These are phyloP conservation scores for Wilcoxina mikolae DNA, from an alignment of 495 filamentous ascomycete species.

Conservation along the genomic window DNA sequence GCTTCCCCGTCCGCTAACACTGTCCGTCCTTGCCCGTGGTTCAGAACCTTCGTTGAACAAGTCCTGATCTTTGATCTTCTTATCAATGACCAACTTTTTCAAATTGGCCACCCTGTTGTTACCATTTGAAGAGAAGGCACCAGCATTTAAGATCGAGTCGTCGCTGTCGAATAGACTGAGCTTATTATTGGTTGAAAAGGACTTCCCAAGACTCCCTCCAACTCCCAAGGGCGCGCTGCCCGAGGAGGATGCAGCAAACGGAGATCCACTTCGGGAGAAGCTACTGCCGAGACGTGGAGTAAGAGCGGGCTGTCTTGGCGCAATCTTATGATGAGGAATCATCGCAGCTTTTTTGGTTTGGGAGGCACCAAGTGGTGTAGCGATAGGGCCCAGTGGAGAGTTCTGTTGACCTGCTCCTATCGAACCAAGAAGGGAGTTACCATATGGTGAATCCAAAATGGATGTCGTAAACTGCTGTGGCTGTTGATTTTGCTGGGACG, in stretches of 20 bases:
- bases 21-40: slow-evolving; percentile 31
- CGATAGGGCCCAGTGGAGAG: slow-evolving; percentile 24
- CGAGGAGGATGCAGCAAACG: slow-evolving; percentile 22
- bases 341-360: slow-evolving; percentile 55
- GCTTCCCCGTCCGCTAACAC: slow-evolving; percentile 17
- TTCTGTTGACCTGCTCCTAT: slow-evolving; percentile 16
- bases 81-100: slow-evolving; percentile 83
- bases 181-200: slow-evolving; percentile 47
- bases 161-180: slow-evolving; percentile 48
- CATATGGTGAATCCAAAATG: slow-evolving; percentile 67
- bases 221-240: slow-evolving; percentile 12
- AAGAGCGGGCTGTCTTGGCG: slow-evolving; percentile 58
- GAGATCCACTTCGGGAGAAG: slow-evolving; percentile 29
- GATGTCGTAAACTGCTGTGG: slow-evolving; percentile 55
- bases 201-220: slow-evolving; percentile 19
- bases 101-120: slow-evolving; percentile 50
- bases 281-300: slow-evolving; percentile 55
- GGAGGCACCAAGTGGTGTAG: slow-evolving; percentile 48
- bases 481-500: slow-evolving; percentile 27
- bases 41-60: slow-evolving; percentile 45
- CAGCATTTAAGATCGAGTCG: slow-evolving; percentile 74
- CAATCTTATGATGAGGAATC: slow-evolving; percentile 78
- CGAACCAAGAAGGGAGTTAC: slow-evolving; percentile 47
- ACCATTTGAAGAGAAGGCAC: slow-evolving; percentile 61
- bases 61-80: slow-evolving; percentile 45